Evolutionary conservation across 2,329 filamentous ascomycete genomes (phyloP), one percentile per base, ranked within the genome.

Genomic region (Pseudogymnoascus verrucosus): DNA sequence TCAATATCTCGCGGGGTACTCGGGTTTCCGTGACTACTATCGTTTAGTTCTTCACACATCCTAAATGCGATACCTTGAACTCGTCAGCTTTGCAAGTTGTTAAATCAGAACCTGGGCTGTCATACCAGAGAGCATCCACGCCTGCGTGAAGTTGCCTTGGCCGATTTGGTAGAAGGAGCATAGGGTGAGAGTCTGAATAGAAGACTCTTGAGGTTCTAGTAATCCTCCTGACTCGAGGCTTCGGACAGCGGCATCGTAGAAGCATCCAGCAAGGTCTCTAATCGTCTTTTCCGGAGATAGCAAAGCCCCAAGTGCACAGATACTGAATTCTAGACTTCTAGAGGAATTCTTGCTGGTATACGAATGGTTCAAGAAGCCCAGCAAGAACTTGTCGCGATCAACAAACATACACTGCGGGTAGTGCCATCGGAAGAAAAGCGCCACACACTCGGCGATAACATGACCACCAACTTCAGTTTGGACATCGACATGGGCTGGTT

Each of bases 351-450:
- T 60, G 14, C 63, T 62, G 23, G 60, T 40, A 44, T 31, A 40
- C 14, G 57, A 26, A 28, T 51, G 31, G 6, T 62, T 51, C 21
- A 59, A 40, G 36, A 63, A 68, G 23, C 64, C 65, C n/a, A 60
- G 62, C 37, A 68, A 62, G 47, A 68, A 67, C 10, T 62, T 60
- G 28, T 68, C 66, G 26, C 65, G 64, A n/a, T 68, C 65, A 60
- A 68, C 64, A 37, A 68, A 65, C 64, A 67, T 64, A 42, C 54
- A 66, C 19, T 64, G 44, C 14, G 64, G 61, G 26, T 67, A 64
- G 16, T 67, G 66, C 64, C 66, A 68, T 39, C 60, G 62, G 37
- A 68, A 68, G 40, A 64, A 67, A 10, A 68, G 65, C 42, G 62
- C 66, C 7, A 67, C 47, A 47, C 64, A 67, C 42, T 65, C 57